Evolutionary conservation across 2,329 filamentous ascomycete genomes (phyloP).

Genomic region (Domatiomyces catenatus): DNA sequence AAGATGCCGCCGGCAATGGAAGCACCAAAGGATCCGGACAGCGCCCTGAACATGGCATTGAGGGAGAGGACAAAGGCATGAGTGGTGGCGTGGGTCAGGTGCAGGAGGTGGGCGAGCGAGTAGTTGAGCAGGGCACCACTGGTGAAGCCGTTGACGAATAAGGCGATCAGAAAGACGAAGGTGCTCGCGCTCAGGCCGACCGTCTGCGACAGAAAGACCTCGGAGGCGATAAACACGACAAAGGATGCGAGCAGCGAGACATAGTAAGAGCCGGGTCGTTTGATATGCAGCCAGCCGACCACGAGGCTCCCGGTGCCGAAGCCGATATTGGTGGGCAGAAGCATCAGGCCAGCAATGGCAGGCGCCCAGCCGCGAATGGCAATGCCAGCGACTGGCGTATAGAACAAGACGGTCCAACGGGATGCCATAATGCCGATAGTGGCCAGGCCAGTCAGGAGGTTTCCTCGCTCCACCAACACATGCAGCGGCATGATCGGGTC

Average conservation of each 20-base stretch:
- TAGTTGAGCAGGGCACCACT: conserved; percentile 66
- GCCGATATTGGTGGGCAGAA: conserved; percentile 67
- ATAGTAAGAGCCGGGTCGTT: conserved; percentile 59
- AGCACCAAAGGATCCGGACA: conserved; percentile 66
- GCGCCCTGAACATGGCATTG: conserved; percentile 64
- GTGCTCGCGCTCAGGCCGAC: conserved; percentile 39
- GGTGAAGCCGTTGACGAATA: conserved; percentile 53
- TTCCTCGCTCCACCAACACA: conserved; percentile 53
- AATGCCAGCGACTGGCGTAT: conserved; percentile 63
- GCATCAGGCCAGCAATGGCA: conserved; percentile 55
- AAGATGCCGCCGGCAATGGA: conserved; percentile 67
- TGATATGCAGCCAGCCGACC: conserved; percentile 62
- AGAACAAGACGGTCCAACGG: conserved; percentile 68
- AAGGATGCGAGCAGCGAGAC: conserved; percentile 45
- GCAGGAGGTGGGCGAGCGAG: conserved; percentile 62
- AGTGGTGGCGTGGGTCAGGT: conserved; percentile 49
- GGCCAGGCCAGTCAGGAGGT: conserved; percentile 56
- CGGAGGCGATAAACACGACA: conserved; percentile 44
- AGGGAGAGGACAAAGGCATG: conserved; percentile 66
- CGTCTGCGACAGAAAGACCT: conserved; percentile 42
- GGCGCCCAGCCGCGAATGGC: conserved; percentile 57
- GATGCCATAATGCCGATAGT: conserved; percentile 67
- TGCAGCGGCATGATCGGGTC: conserved; percentile 63
- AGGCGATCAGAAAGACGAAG: conserved; percentile 34
- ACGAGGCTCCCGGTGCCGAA: conserved; percentile 61